These are phyloP conservation scores for Holtermannia corniformis DNA, from an alignment of 768 basidiomycete species.

Conservation along the genomic window DNA sequence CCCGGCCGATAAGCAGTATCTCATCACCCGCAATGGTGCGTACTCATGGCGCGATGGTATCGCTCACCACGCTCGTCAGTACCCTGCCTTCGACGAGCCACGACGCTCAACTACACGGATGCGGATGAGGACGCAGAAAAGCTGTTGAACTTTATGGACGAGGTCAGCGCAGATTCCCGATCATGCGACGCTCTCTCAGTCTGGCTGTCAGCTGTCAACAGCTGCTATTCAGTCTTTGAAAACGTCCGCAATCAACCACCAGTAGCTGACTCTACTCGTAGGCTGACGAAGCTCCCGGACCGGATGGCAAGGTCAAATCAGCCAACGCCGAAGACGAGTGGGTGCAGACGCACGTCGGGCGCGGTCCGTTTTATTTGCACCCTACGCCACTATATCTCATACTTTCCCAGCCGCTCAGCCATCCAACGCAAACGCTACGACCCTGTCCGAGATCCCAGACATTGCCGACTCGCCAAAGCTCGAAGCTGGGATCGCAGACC, in stretches of 20 bases:
- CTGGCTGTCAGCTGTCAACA: background rate
- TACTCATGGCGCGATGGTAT: background rate
- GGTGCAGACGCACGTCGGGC: slow-evolving; percentile 94
- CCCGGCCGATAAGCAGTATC: slow-evolving; percentile 92
- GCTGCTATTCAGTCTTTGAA: background rate
- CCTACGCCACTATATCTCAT: slow-evolving; percentile 50
- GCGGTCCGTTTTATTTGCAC: slow-evolving; percentile 38
- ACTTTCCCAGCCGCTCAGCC: slow-evolving; percentile 40
- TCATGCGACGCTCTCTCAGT: background rate
- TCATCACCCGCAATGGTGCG: slow-evolving; percentile 71
- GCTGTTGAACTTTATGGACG: slow-evolving; percentile 60
- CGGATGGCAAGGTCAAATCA: slow-evolving; percentile 44
- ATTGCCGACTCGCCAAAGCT: slow-evolving; percentile 41
- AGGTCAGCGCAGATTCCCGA: slow-evolving; percentile 37
- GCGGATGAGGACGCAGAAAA: slow-evolving; percentile 95
- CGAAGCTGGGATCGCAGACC: slow-evolving; percentile 11
- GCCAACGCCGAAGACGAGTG: slow-evolving; percentile 62
- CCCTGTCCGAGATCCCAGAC: slow-evolving; percentile 36
- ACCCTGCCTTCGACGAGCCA: slow-evolving; percentile 90
- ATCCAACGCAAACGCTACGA: slow-evolving; percentile 6
- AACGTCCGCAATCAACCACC: too few relatives aligned
- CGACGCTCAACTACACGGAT: slow-evolving; percentile 84
- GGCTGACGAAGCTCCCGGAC: slow-evolving; percentile 41
- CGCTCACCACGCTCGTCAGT: slow-evolving; percentile 45
- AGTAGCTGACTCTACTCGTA: slow-evolving; percentile 6